A percentile compares a stretch with the other conserved stretches of the same genome.
Conservation (phyloP, 2,329 filamentous ascomycete species). For the Diaporthe destruens region DNA sequence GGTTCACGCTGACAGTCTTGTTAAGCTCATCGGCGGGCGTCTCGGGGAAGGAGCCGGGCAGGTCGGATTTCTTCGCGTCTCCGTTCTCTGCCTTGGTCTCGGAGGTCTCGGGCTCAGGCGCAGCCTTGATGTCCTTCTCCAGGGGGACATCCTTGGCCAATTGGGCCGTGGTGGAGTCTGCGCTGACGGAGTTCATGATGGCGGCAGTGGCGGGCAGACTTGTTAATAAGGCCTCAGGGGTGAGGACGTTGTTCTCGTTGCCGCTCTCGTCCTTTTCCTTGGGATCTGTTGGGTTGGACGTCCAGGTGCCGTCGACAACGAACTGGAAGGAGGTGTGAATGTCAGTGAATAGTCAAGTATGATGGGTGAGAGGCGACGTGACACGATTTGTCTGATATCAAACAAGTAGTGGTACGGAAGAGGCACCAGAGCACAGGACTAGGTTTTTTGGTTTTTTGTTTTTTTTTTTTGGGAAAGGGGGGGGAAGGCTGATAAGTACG, state of each 20-base stretch:
- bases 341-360: slow-evolving; percentile 44
- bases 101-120: slow-evolving; percentile 45
- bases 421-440: slow-evolving; percentile 15
- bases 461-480: neutral
- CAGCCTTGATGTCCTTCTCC: slow-evolving; percentile 56
- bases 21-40: slow-evolving; percentile 70
- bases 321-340: slow-evolving; percentile 70
- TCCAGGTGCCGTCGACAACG: slow-evolving; percentile 94
- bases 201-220: slow-evolving; percentile 60
- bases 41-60: slow-evolving; percentile 79
- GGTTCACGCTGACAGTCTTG: slow-evolving; percentile 69
- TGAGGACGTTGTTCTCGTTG: slow-evolving; percentile 94
- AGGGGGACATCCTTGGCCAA: slow-evolving; percentile 75
- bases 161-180: slow-evolving; percentile 76
- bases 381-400: slow-evolving; percentile 12
- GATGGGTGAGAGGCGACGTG: neutral
- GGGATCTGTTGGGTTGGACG: slow-evolving; percentile 82
- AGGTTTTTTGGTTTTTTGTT: neutral
- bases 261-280: slow-evolving; percentile 85
- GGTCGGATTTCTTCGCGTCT: slow-evolving; percentile 46
- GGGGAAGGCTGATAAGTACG: slow-evolving; percentile 36
- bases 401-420: slow-evolving; percentile 13
- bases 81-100: slow-evolving; percentile 47
- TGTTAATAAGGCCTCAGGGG: slow-evolving; percentile 75
- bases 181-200: slow-evolving; percentile 74